phyloP scores from a whole-genome alignment of 768 basidiomycete genomes.

The Suillus alpinus region DNA sequence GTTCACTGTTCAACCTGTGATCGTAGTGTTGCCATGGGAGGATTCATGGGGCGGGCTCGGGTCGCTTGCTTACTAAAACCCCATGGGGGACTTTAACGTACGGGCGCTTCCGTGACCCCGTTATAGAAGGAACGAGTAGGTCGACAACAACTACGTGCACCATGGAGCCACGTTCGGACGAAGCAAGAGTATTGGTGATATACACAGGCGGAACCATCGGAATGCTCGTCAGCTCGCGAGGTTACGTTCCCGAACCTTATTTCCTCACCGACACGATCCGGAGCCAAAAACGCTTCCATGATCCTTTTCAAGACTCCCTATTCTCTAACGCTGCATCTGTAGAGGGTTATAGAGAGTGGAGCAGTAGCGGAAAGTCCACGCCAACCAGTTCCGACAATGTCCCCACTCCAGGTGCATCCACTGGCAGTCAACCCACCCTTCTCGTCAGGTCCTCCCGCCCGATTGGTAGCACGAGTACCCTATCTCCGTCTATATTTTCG shows the following conservation, averaged over 20 bases:
- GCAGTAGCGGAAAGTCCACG: slow-evolving; percentile 56
- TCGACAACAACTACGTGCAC: background rate
- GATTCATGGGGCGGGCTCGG: no score
- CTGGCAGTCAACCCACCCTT: slow-evolving; percentile 36
- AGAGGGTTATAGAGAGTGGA: slow-evolving; percentile 79
- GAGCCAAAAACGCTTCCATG: slow-evolving; percentile 87
- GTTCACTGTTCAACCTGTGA: no score
- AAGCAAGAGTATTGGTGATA: slow-evolving; percentile 80
- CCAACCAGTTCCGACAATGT: slow-evolving; percentile 28
- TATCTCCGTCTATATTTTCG: slow-evolving; percentile 26
- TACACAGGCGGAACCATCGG: slow-evolving; percentile 92
- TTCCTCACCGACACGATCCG: slow-evolving; percentile 83
- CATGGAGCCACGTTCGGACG: slow-evolving; percentile 59
- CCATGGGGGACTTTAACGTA: background rate
- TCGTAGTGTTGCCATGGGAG: no score
- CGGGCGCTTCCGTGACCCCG: background rate
- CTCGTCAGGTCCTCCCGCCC: slow-evolving; percentile 70
- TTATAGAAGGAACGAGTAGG: background rate
- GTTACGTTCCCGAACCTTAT: slow-evolving; percentile 83
- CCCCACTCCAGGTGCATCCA: slow-evolving; percentile 11
- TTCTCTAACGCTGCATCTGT: slow-evolving; percentile 81
- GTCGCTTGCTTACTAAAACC: no score
- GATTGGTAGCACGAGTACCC: slow-evolving; percentile 46
- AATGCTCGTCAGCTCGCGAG: slow-evolving; percentile 75
- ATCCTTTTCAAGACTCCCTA: slow-evolving; percentile 82